phyloP scores from a whole-genome alignment of 2,329 filamentous ascomycete species.

The Scortechinia acanthostroma region DNA sequence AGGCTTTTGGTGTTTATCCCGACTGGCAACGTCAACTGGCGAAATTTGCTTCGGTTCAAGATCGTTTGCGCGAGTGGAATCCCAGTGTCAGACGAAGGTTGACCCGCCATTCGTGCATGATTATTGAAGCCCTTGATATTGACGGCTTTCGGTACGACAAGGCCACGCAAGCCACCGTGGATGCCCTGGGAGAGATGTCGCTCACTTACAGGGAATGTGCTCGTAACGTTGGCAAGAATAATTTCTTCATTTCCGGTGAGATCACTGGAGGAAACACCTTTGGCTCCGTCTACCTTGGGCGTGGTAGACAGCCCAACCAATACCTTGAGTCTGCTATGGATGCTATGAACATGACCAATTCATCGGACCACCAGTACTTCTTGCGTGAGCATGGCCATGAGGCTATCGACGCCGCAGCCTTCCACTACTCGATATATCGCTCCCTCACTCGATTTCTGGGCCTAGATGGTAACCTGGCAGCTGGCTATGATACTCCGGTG shows the following conservation, averaged over 20 bases:
- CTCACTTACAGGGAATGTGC: slow-evolving; percentile 49
- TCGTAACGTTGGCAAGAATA: slow-evolving; percentile 43
- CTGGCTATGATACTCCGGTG: slow-evolving; percentile 40
- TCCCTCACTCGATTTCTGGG: slow-evolving; percentile 54
- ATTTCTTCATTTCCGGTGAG: slow-evolving; percentile 59
- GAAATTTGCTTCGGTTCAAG: slow-evolving; percentile 62
- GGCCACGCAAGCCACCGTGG: slow-evolving; percentile 55
- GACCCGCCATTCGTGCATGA: slow-evolving; percentile 54
- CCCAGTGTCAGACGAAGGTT: slow-evolving; percentile 48
- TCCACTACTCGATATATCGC: slow-evolving; percentile 59
- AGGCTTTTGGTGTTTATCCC: slow-evolving; percentile 54
- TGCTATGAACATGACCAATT: slow-evolving; percentile 37
- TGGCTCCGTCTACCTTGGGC: slow-evolving; percentile 52
- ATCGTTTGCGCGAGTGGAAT: slow-evolving; percentile 58
- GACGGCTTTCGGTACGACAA: slow-evolving; percentile 65
- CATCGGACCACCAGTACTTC: slow-evolving; percentile 31
- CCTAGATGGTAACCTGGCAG: slow-evolving; percentile 45
- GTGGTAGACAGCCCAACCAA: slow-evolving; percentile 48
- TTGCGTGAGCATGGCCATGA: slow-evolving; percentile 40
- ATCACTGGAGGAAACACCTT: slow-evolving; percentile 55
- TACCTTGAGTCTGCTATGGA: slow-evolving; percentile 33
- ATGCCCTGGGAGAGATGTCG: slow-evolving; percentile 50
- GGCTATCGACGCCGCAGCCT: slow-evolving; percentile 51
- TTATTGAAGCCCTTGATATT: slow-evolving; percentile 54
- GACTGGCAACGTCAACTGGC: slow-evolving; percentile 58